Evolutionary conservation across 2,329 filamentous ascomycete genomes (phyloP), one percentile per base, ranked within the genome.

Genomic region (Aspergillus sp.): DNA sequence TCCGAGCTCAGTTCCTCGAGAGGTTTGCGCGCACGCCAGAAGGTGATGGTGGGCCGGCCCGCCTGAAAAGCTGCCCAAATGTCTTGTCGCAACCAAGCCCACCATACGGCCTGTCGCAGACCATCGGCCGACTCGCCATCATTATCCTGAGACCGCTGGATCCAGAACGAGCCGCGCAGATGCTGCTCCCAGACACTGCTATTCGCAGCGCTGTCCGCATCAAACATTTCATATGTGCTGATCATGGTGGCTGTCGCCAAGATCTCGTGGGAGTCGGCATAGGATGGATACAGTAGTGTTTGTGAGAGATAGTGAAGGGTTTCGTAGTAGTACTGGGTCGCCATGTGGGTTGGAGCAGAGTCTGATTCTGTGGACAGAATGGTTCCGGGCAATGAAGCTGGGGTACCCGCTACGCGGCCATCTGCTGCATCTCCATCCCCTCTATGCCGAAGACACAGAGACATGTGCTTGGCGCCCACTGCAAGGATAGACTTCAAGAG

Each of bases 151-250:
- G 82, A 85, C 13, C 85, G 76, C 60, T 87, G 82, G 15, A 88
- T 88, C 84, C 85, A 87, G 65, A 88, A 89, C 0, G 87, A 84
- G 0, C 86, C 86, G 67, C 86, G 83, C 0, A 88, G 74, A 67
- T 89, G 86, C 2, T 84, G 76, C 62, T 88, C 83, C 86, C 86
- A 88, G 47, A 78, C 81, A 70, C 82, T 69, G 19, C 80, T 78
- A 6, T 80, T 57, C 4, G 48, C 28, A 10, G 54, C 12, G 12
- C 32, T 43, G 50, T 45, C 80, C 8, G 80, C 82, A 51, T 86
- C 83, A 28, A 87, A 80, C 85, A 87, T 88, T 71, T 88, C 85
- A 65, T 88, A 88, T 0, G 83, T 84, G n/a, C 82, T 85, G 21
- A 88, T 83, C 25, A 87, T 78, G 1, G 87, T 75, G 0, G 84